Percentiles rank a stretch among this genome's conserved stretches.
These are phyloP conservation scores for Tetradesmus lagerheimii DNA, from an alignment of 139 green algal species.

Conservation along the genomic window DNA sequence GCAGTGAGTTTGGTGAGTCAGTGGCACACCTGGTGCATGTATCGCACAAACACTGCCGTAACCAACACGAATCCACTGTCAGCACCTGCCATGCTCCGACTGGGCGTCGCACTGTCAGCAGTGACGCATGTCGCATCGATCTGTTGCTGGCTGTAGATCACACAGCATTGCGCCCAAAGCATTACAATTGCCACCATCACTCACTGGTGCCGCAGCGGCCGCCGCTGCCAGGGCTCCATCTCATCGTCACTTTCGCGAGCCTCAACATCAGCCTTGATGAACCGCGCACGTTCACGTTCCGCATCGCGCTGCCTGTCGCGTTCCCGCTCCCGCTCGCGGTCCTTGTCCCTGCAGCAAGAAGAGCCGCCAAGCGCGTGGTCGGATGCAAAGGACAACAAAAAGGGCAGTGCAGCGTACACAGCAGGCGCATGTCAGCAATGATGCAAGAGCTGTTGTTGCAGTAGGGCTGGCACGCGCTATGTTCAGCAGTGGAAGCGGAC, in stretches of 20 bases:
- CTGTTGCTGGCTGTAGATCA: neutral
- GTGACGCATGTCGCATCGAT: too few relatives aligned
- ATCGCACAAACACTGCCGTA: too few relatives aligned
- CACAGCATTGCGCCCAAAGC: neutral
- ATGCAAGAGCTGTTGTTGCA: neutral
- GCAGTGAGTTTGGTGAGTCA: too few relatives aligned
- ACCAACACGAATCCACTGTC: too few relatives aligned
- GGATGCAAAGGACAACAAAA: neutral
- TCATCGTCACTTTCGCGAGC: constrained; percentile 70
- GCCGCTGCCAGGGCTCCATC: constrained; percentile 67
- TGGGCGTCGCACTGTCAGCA: too few relatives aligned
- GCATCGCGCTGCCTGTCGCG: constrained; percentile 53
- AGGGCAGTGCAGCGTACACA: neutral
- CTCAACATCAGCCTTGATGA: constrained; percentile 67
- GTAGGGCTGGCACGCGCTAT: neutral
- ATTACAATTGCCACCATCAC: neutral
- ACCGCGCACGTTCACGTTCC: constrained; percentile 60
- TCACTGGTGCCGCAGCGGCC: constrained; percentile 46
- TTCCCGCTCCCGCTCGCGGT: constrained; percentile 54
- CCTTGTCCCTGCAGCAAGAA: constrained; percentile 49
- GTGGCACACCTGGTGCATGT: too few relatives aligned
- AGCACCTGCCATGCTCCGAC: too few relatives aligned
- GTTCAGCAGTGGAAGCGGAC: neutral
- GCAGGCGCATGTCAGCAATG: neutral
- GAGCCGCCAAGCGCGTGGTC: neutral